Percentiles rank a stretch among this genome's conserved stretches.
These are phyloP conservation scores for Lagenidium giganteum DNA, from an alignment of 352 stramenopile genomes.

Conservation along the genomic window DNA sequence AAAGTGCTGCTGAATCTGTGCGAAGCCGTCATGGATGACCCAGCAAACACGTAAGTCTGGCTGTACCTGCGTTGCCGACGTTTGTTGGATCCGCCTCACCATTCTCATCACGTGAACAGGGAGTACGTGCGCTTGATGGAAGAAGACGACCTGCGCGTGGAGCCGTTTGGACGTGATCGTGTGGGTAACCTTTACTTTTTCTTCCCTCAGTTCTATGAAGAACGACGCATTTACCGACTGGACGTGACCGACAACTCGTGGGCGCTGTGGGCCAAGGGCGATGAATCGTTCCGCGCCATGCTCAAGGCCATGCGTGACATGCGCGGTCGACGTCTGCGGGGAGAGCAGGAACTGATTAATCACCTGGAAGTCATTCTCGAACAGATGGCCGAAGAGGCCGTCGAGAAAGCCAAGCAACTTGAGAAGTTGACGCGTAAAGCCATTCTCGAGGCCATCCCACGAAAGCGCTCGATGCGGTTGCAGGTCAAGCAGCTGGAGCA, in stretches of 20 bases:
- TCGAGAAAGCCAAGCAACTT: constrained; percentile 28
- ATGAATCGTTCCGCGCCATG: constrained; percentile 38
- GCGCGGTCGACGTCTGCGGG: constrained; percentile 44
- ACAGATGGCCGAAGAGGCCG: constrained; percentile 50
- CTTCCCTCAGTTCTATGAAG: constrained; percentile 74
- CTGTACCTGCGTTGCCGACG: too few relatives aligned
- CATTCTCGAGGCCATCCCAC: constrained; percentile 68
- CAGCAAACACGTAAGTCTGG: constrained; percentile 42
- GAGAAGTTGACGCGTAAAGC: constrained; percentile 60
- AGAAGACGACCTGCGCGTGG: constrained; percentile 63
- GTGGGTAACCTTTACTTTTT: constrained; percentile 63
- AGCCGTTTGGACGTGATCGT: constrained; percentile 58
- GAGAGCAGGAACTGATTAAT: constrained; percentile 55
- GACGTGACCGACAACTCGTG: constrained; percentile 28
- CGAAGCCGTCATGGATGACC: constrained; percentile 58
- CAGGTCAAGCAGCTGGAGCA: constrained; percentile 70
- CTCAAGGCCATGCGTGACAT: constrained; percentile 36
- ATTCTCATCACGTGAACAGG: too few relatives aligned
- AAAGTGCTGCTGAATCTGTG: constrained; percentile 67
- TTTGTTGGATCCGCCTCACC: too few relatives aligned
- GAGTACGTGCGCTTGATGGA: constrained; percentile 74
- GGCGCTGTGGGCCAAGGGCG: constrained; percentile 57
- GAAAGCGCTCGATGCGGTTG: constrained; percentile 60
- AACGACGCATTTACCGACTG: constrained; percentile 56
- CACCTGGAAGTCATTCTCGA: constrained; percentile 67